phyloP scores from a whole-genome alignment of 129 eudicot genomes.

The Artemisia tridentata region DNA sequence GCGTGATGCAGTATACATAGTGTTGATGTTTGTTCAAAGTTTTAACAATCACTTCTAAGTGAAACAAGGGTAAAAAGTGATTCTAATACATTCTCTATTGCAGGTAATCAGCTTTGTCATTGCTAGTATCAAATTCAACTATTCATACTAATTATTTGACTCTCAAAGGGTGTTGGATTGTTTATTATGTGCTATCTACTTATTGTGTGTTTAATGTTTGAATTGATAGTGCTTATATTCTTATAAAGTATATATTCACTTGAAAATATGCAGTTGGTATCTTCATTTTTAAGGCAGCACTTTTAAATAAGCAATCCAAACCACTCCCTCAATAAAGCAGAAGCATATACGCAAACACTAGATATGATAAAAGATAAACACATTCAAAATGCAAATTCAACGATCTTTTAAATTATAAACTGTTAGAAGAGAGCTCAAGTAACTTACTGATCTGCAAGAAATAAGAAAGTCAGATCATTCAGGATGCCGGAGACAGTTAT shows the following conservation, averaged over 20 bases:
- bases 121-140: neutral
- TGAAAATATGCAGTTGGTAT: no score
- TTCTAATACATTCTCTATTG: neutral
- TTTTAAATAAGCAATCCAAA: no score
- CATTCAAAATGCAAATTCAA: conserved; percentile 6
- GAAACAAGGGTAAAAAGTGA: no score
- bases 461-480: conserved; percentile 48
- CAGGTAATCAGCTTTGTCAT: neutral
- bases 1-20: neutral
- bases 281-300: no score
- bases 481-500: conserved; percentile 54
- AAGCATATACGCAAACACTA: no score
- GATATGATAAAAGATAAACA: neutral
- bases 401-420: neutral
- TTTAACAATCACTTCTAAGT: neutral
- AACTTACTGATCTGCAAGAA: conserved; percentile 76
- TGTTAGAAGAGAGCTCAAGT: neutral
- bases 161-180: neutral
- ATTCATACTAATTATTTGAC: neutral
- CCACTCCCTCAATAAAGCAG: no score
- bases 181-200: no score
- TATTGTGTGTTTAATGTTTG: no score
- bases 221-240: no score
- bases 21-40: neutral
- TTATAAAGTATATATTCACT: no score